Evolutionary conservation across 768 basidiomycete species (phyloP).

Genomic region (Pisolithus sp.): DNA sequence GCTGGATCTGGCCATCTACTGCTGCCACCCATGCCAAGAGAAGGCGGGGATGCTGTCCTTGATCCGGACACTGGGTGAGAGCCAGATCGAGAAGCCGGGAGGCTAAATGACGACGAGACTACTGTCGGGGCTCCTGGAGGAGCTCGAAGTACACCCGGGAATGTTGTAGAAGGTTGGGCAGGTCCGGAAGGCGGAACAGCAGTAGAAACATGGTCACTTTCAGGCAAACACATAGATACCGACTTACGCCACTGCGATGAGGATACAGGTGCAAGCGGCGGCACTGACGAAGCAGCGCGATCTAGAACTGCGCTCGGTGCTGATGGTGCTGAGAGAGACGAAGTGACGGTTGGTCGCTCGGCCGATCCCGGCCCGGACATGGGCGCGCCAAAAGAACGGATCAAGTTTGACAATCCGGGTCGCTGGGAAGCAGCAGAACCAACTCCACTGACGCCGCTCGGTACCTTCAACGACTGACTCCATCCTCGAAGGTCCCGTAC

Average conservation of each 20-base stretch:
- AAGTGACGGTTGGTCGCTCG: constrained; percentile 14
- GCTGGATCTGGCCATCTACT: background rate
- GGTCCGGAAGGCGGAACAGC: too few relatives aligned
- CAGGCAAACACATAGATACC: background rate
- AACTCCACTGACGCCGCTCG: background rate
- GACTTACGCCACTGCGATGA: background rate
- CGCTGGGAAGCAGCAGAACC: constrained; percentile 16
- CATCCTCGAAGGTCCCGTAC: constrained; percentile 13
- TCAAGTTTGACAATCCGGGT: constrained; percentile 15
- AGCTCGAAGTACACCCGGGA: background rate
- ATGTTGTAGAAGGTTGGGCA: background rate
- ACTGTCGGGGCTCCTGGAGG: background rate
- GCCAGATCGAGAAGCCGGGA: background rate
- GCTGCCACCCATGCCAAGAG: background rate
- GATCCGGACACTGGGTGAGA: background rate
- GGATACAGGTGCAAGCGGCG: background rate
- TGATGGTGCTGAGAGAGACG: constrained; percentile 9
- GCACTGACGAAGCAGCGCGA: background rate
- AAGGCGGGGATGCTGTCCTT: background rate
- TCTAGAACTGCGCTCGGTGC: background rate
- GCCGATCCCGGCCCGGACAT: constrained; percentile 9
- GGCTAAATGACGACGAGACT: background rate
- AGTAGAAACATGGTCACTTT: too few relatives aligned
- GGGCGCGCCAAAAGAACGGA: constrained; percentile 12
- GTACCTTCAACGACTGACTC: constrained; percentile 15